These are phyloP conservation scores for Pulveroboletus ravenelii DNA, from an alignment of 768 basidiomycete genomes.

Conservation along the genomic window DNA sequence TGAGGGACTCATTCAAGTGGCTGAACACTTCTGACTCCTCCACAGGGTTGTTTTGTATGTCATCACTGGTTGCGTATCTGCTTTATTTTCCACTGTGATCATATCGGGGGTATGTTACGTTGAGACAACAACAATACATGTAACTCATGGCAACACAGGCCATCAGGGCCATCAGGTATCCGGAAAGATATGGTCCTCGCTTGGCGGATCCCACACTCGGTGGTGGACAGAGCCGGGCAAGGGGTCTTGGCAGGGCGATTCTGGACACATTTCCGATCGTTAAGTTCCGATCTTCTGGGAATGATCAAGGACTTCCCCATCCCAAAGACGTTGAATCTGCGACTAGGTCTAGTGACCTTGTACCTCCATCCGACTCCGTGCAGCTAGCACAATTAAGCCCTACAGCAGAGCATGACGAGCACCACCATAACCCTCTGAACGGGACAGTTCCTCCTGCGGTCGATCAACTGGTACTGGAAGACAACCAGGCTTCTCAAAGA, in stretches of 20 bases:
- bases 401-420: background rate
- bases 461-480: background rate
- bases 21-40: constrained; percentile 8
- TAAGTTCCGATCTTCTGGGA: constrained; percentile 57
- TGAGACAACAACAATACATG: background rate
- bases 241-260: constrained; percentile 88
- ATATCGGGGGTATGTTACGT: constrained; percentile 63
- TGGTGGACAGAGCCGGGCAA: constrained; percentile 60
- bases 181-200: constrained; percentile 87
- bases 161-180: constrained; percentile 80
- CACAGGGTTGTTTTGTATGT: constrained; percentile 74
- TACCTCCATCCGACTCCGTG: constrained; percentile 7
- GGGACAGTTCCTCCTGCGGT: background rate
- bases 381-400: constrained; percentile 7
- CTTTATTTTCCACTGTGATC: constrained; percentile 80
- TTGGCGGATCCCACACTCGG: constrained; percentile 27
- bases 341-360: background rate
- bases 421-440: background rate
- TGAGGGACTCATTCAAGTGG: constrained; percentile 29
- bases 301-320: constrained; percentile 10
- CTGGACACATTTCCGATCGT: constrained; percentile 94
- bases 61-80: constrained; percentile 85
- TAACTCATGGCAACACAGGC: constrained; percentile 42
- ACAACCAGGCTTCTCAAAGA: constrained; percentile 2
- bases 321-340: constrained; percentile 33